A percentile compares a stretch with the other conserved stretches of the same genome.
Evolutionary conservation across 2,329 filamentous ascomycete genomes (phyloP).

Genomic region (Fusarium siculi): DNA sequence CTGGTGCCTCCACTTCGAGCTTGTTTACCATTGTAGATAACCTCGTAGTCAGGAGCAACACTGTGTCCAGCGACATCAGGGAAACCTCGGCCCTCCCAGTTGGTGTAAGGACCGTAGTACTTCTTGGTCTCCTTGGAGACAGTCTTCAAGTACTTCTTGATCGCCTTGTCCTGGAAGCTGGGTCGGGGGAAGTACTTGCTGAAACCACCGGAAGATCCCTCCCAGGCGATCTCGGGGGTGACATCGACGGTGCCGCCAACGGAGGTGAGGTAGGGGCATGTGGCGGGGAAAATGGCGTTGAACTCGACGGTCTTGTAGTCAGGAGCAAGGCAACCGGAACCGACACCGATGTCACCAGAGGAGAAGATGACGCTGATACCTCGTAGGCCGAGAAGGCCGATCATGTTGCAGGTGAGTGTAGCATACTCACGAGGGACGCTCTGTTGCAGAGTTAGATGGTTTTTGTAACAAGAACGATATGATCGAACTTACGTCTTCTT

Average conservation of each 20-base stretch:
- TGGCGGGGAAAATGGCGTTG: constrained; percentile 53
- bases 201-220: constrained; percentile 60
- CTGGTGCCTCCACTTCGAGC: constrained; percentile 50
- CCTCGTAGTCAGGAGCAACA: constrained; percentile 64
- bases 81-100: constrained; percentile 54
- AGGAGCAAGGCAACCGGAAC: constrained; percentile 26
- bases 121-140: constrained; percentile 52
- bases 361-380: constrained; percentile 55
- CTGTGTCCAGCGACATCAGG: constrained; percentile 56
- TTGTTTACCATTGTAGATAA: constrained; percentile 44
- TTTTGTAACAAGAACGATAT: accelerated
- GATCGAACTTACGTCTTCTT: constrained; percentile 9
- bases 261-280: constrained; percentile 59
- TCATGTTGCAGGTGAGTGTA: constrained; percentile 21
- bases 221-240: constrained; percentile 56
- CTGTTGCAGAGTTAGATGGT: not conserved
- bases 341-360: constrained; percentile 39
- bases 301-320: constrained; percentile 41
- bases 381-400: constrained; percentile 20
- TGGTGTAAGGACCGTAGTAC: constrained; percentile 46
- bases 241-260: constrained; percentile 63
- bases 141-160: constrained; percentile 50
- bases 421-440: constrained; percentile 23
- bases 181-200: constrained; percentile 60
- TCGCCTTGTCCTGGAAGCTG: constrained; percentile 56